Evolutionary conservation across 2,329 filamentous ascomycete species (phyloP), one percentile per base, ranked within the genome.

Genomic region (Hansfordia pulvinata): DNA sequence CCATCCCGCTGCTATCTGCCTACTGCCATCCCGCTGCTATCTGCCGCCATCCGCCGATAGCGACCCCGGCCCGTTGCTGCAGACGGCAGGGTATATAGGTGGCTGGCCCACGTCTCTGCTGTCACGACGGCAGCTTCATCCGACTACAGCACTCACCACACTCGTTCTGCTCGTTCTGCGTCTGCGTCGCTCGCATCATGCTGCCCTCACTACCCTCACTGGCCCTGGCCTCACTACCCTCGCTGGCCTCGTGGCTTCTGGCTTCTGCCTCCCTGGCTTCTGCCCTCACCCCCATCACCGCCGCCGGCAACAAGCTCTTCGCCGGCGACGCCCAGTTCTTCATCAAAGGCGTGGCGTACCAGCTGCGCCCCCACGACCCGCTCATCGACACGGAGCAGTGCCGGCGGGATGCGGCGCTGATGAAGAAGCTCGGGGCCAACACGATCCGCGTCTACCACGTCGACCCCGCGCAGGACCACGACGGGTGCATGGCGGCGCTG

Each of bases 371-470:
- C 17, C 62, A 76, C 26, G 85, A 93, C 46, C 85, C 84, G 25
- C 68, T 93, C 35, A 56, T 81, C 39, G 69, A 90, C 47, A 65
- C 68, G 20, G 69, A 69, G 25, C 85, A 93, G 58, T 92, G 83
- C 58, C 52, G 64, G 40, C 70, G 73, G 38, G 85, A 93, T 56
- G 76, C 76, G 21, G 49, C 58, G 10, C 62, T 86, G 44, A 92
- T 93, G 80, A 67, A 81, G 49, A 70, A 74, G 11, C 60, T 93
- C 28, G 83, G 82, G 35, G 71, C 79, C 47, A 93, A 93, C 49
- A 66, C 78, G 17, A 84, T 93, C 43, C 81, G 85, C 30, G 79
- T 90, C 31, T 93, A 93, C 53, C 83, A 93, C 45, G 82, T 93
- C 34, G 76, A 92, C 41, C 58, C 80, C 2, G 49, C 54, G 3